These are phyloP conservation scores for Diospyros lotus DNA, from an alignment of 148 eudicot genomes.

Conservation along the genomic window DNA sequence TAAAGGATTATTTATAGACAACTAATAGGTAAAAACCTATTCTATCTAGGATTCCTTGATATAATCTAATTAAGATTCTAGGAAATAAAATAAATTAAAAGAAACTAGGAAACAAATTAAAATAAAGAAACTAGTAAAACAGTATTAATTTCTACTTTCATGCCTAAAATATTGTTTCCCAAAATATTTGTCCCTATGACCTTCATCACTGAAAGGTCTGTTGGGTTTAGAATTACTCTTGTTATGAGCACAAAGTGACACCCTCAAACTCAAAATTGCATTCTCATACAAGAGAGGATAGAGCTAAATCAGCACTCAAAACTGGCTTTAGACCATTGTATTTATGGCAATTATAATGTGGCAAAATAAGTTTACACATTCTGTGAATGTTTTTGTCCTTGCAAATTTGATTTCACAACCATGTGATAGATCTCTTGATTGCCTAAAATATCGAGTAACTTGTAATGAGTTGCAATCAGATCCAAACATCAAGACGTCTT, in stretches of 20 bases:
- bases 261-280: neutral
- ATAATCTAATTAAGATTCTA: too few species aligned
- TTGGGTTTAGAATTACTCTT: neutral
- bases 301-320: neutral
- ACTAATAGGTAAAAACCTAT: too few species aligned
- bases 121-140: too few species aligned
- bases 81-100: too few species aligned
- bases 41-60: too few species aligned
- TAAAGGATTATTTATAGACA: too few species aligned
- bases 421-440: neutral
- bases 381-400: neutral
- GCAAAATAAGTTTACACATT: neutral
- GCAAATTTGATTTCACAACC: neutral
- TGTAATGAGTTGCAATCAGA: neutral
- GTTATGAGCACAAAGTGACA: neutral
- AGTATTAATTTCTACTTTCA: too few species aligned
- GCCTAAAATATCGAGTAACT: neutral
- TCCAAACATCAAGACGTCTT: neutral
- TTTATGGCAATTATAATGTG: neutral
- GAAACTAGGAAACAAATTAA: too few species aligned
- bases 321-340: neutral
- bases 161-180: too few species aligned
- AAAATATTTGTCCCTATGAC: too few species aligned
- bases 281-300: constrained; percentile 2
- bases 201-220: too few species aligned